phyloP scores from a whole-genome alignment of 768 basidiomycete genomes.

The Inosperma sp. region DNA sequence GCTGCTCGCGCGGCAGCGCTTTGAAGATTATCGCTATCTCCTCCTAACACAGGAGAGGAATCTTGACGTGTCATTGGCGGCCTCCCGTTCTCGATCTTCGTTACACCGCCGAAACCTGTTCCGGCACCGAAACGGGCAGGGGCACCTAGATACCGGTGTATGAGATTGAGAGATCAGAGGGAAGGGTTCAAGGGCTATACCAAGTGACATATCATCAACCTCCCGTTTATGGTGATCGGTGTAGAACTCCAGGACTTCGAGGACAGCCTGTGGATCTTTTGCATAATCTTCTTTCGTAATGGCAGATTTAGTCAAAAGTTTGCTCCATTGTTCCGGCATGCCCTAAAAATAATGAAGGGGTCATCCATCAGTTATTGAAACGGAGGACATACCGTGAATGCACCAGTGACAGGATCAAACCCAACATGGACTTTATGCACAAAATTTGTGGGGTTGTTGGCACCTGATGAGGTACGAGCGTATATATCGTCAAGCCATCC shows the following conservation, averaged over 20 bases:
- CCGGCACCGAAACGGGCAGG: conserved; percentile 87
- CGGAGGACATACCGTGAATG: conserved; percentile 74
- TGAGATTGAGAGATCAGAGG: conserved; percentile 10
- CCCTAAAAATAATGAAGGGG: conserved; percentile 47
- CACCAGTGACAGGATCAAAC: conserved; percentile 90
- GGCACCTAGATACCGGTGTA: conserved; percentile 34
- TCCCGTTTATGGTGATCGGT: conserved; percentile 98
- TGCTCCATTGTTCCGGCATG: conserved; percentile 96
- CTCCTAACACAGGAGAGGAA: conserved; percentile 38
- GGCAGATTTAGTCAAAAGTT: conserved; percentile 93
- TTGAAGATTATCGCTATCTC: conserved; percentile 39
- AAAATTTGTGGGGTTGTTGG: conserved; percentile 93
- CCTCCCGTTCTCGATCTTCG: conserved; percentile 34
- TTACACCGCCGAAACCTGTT: conserved; percentile 80
- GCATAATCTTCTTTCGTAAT: conserved; percentile 98
- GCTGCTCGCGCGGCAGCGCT: conserved; percentile 56
- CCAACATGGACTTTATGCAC: conserved; percentile 99
- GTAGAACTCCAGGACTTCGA: conserved; percentile 98
- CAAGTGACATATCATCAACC: conserved; percentile 50
- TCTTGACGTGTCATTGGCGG: conserved; percentile 37
- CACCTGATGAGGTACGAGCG: conserved; percentile 87
- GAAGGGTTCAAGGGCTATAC: conserved; percentile 22
- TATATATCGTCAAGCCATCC: conserved; percentile 98
- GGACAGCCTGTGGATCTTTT: conserved; percentile 93
- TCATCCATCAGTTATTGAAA: neutral